Percentiles rank a stretch among this genome's conserved stretches.
Conservation (phyloP, 495 filamentous ascomycete species). For the Bathelium albidoporum region DNA sequence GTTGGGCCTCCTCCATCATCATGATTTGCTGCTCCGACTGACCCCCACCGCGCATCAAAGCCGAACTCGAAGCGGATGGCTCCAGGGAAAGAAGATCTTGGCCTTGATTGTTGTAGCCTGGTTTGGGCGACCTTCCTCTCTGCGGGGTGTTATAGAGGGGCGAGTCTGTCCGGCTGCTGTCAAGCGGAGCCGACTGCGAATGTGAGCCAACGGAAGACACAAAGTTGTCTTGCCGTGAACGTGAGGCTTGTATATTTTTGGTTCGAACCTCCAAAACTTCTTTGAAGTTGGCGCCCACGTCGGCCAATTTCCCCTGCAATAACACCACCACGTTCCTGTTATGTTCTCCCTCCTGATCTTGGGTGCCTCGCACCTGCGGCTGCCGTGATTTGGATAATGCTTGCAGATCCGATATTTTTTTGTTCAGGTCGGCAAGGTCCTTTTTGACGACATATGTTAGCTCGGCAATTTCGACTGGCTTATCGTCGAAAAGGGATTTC, state of each 20-base stretch:
- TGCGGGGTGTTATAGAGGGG: conserved; percentile 82
- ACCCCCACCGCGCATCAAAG: conserved; percentile 35
- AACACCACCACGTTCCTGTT: conserved; percentile 95
- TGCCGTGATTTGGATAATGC: conserved; percentile 61
- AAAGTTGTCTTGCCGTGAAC: conserved; percentile 89
- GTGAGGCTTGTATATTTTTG: conserved; percentile 94
- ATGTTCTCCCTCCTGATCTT: conserved; percentile 76
- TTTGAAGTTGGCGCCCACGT: conserved; percentile 90
- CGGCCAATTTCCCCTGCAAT: conserved; percentile 87
- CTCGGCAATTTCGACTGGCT: conserved; percentile 92
- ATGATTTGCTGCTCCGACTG: conserved; percentile 80
- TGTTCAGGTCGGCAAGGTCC: conserved; percentile 80
- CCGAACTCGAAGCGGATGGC: conserved; percentile 50
- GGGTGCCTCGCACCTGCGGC: conserved; percentile 38
- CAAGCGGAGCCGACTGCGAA: conserved; percentile 42
- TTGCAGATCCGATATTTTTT: conserved; percentile 74
- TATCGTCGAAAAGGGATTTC: conserved; percentile 94
- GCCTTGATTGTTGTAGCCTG: conserved; percentile 39
- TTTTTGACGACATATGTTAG: conserved; percentile 96
- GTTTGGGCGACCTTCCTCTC: conserved; percentile 49
- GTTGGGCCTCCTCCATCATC: conserved; percentile 87
- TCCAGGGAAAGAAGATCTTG: conserved; percentile 79
- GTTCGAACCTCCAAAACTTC: conserved; percentile 93
- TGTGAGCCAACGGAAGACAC: conserved; percentile 80
- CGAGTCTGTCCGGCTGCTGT: conserved; percentile 47